Evolutionary conservation across 306 rosid genomes (phyloP), one percentile per base, ranked within the genome.

Genomic region (Sicyos edulis): DNA sequence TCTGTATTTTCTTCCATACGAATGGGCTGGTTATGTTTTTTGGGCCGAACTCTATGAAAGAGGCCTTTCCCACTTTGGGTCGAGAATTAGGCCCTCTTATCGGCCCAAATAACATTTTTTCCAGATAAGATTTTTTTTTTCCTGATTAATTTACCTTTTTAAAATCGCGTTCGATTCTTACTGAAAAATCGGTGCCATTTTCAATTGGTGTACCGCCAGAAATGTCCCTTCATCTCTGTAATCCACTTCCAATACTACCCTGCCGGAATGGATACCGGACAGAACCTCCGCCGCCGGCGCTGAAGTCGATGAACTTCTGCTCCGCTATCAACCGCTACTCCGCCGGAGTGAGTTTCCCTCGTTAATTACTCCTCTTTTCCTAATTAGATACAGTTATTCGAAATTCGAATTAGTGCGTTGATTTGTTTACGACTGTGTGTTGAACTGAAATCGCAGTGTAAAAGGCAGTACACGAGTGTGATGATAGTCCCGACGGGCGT

Each of bases 401-500:
- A 54, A 54, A 10, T 20, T 20, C 62, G 11, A 7, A 60, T 54
- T 53, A 32, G 40, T 75, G 40, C 19, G 2, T 10, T 72, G 4
- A 63, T 37, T 37, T 14, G n/a, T n/a, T 8, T 37, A 1, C 24
- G 52, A 63, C 17, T 63, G 6, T 61, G 16, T 44, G 26, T 66
- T 2, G 7, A 19, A 44, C 70, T 73, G 78, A 75, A 53, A 34
- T 21, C 75, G 83, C 83, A 84, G 88, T 81, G 79, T 15, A 82
- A 80, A 84, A 84, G 91, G 79, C 83, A 92, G 26, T 89, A 92
- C 80, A 92, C 96, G 44, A 88, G 86, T 75, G 91, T 92, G 17
- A 85, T 89, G 96, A 90, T 88, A 77, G 87, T 85, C 54, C 96
- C 96, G 0, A 89, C 96, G 17, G 96, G 97, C 2, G 62, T 85